phyloP scores from a whole-genome alignment of 352 stramenopile species.

The Pythium chondricola region DNA sequence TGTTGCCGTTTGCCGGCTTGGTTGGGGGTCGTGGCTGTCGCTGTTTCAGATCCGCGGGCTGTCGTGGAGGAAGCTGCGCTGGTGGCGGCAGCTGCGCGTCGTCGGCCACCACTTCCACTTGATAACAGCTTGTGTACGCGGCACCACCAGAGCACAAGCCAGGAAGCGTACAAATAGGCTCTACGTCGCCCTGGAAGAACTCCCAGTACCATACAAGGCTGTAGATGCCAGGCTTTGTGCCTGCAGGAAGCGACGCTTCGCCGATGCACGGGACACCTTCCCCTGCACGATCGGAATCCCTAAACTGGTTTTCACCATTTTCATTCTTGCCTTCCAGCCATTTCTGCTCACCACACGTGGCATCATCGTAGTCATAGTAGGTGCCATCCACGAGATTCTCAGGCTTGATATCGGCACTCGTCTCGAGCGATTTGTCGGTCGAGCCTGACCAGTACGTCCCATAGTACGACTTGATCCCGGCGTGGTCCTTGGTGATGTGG shows the following conservation, averaged over 20 bases:
- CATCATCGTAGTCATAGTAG: slow-evolving; percentile 49
- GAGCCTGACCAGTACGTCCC: slow-evolving; percentile 43
- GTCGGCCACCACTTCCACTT: slow-evolving; percentile 31
- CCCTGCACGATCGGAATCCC: slow-evolving; percentile 19
- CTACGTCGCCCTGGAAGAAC: slow-evolving; percentile 26
- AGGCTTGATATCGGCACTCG: slow-evolving; percentile 31
- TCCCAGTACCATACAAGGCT: slow-evolving; percentile 57
- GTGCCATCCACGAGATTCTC: slow-evolving; percentile 38
- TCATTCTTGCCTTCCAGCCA: slow-evolving; percentile 6
- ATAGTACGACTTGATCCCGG: slow-evolving; percentile 33
- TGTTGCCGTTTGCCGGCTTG: neutral
- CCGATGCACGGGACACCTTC: slow-evolving; percentile 36
- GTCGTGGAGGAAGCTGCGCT: neutral
- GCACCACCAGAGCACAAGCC: slow-evolving; percentile 29
- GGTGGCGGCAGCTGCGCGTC: neutral
- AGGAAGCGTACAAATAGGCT: neutral
- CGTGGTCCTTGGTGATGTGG: slow-evolving; percentile 46
- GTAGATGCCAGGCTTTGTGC: slow-evolving; percentile 32
- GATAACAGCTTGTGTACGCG: slow-evolving; percentile 42
- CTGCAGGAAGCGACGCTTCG: slow-evolving; percentile 23
- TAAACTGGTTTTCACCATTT: too few relatives aligned
- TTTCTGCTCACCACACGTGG: slow-evolving; percentile 40
- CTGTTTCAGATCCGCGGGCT: too few relatives aligned
- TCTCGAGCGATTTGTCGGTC: slow-evolving; percentile 23
- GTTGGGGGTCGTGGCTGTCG: neutral